Percentiles rank a stretch among this genome's conserved stretches.
phyloP scores from a whole-genome alignment of 768 basidiomycete genomes.

The Lactarius sanguifluus region DNA sequence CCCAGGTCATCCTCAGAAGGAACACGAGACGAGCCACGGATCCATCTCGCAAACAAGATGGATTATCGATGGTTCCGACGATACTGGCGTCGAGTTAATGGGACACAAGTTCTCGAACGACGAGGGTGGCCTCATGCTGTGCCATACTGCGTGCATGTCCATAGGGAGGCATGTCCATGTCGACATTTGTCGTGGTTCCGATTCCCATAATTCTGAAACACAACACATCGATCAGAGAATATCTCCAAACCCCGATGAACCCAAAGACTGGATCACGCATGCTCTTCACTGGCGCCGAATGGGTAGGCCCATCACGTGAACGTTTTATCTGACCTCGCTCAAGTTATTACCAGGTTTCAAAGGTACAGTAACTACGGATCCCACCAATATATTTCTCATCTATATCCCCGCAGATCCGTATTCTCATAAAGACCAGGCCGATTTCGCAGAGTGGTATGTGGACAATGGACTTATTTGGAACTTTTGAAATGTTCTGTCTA shows the following conservation, averaged over 20 bases:
- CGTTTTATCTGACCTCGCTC: background rate
- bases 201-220: conserved; percentile 45
- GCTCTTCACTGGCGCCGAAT: conserved; percentile 44
- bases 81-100: conserved; percentile 50
- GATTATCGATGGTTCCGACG: conserved; percentile 54
- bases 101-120: conserved; percentile 54
- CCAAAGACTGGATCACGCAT: conserved; percentile 58
- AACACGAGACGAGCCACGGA: conserved; percentile 62
- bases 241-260: conserved; percentile 44
- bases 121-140: conserved; percentile 61
- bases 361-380: conserved; percentile 34
- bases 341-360: conserved; percentile 47
- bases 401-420: conserved; percentile 49
- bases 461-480: conserved; percentile 46
- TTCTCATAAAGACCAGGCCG: conserved; percentile 50
- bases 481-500: background rate
- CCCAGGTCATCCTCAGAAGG: conserved; percentile 55
- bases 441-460: conserved; percentile 37
- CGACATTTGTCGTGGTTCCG: conserved; percentile 49
- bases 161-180: conserved; percentile 59
- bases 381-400: background rate
- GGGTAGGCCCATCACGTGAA: conserved; percentile 44
- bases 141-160: conserved; percentile 51
- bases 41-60: conserved; percentile 60
- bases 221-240: conserved; percentile 47